phyloP scores from a whole-genome alignment of 179 eudicot species.

The Drosera spatulata region DNA sequence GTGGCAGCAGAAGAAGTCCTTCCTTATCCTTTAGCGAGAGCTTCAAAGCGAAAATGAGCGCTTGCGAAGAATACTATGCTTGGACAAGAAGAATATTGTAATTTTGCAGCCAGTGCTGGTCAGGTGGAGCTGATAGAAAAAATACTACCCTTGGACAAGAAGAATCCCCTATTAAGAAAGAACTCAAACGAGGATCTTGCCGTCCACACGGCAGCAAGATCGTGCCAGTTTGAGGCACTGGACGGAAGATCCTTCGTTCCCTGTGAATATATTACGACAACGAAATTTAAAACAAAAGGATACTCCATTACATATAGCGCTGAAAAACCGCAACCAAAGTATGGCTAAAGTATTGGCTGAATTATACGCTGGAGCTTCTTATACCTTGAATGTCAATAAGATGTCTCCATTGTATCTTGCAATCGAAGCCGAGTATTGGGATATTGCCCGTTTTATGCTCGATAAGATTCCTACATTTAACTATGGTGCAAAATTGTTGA shows the following conservation, averaged over 20 bases:
- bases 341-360: constrained; percentile 9
- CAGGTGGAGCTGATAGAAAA: constrained; percentile 4
- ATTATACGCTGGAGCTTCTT: constrained; percentile 4
- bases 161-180: background rate
- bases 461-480: background rate
- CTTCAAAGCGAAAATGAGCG: too few relatives aligned
- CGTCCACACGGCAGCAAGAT: constrained; percentile 13
- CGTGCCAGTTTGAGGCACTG: background rate
- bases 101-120: constrained; percentile 9
- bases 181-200: constrained; percentile 12
- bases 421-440: background rate
- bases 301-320: constrained; percentile 15
- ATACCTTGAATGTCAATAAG: constrained; percentile 1
- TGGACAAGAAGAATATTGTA: too few relatives aligned
- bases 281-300: constrained; percentile 1
- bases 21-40: too few relatives aligned
- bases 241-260: background rate
- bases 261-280: background rate
- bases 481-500: background rate
- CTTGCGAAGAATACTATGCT: too few relatives aligned
- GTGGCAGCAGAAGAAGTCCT: too few relatives aligned
- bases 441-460: constrained; percentile 7
- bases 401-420: constrained; percentile 16
- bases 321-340: constrained; percentile 2
- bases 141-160: constrained; percentile 1